Evolutionary conservation across 257 asterid species (phyloP).

Genomic region (Solanum appendiculatum): DNA sequence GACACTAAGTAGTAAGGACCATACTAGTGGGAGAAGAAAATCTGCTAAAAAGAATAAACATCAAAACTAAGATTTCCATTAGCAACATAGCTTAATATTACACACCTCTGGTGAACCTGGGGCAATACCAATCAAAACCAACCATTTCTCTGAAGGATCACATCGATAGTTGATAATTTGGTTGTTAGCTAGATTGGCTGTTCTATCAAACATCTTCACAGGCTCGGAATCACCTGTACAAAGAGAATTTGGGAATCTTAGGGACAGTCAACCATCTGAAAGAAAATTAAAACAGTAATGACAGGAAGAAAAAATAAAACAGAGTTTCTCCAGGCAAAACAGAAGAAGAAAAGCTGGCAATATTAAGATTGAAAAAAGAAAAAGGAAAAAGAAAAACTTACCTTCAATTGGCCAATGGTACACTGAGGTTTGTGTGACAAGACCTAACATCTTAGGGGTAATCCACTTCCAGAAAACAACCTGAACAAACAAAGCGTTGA

Average conservation of each 20-base stretch:
- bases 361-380: background rate
- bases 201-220: conserved; percentile 88
- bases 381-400: conserved; percentile 3
- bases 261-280: background rate
- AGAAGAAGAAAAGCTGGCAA: background rate
- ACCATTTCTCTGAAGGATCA: conserved; percentile 97
- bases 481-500: conserved; percentile 18
- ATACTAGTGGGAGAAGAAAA: background rate
- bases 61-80: background rate
- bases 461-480: conserved; percentile 99
- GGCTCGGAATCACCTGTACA: conserved; percentile 88
- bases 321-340: background rate
- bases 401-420: conserved; percentile 98
- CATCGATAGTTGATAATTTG: conserved; percentile 94
- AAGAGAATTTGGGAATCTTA: background rate
- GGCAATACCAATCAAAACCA: conserved; percentile 96
- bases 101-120: conserved; percentile 97
- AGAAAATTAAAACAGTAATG: background rate
- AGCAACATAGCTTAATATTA: background rate
- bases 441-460: conserved; percentile 83
- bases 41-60: background rate
- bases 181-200: conserved; percentile 84
- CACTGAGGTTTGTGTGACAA: conserved; percentile 92
- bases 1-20: background rate
- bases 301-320: background rate